A percentile compares a stretch with the other conserved stretches of the same genome.
Conservation (phyloP, 805 yeast species). For the Tetrapisispora pingtungensis region DNA sequence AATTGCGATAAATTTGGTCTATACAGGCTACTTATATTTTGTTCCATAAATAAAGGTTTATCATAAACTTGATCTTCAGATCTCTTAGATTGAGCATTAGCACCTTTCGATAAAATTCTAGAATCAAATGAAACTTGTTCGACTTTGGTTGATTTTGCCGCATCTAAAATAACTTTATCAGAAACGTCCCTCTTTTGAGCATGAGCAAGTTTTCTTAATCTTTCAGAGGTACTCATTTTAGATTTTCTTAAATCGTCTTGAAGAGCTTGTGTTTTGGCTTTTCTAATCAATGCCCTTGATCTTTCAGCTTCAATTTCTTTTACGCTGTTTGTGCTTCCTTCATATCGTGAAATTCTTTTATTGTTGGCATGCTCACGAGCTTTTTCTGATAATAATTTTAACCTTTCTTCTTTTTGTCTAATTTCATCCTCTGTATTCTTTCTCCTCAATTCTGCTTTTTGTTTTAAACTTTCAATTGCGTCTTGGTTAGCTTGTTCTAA, state of each 20-base stretch:
- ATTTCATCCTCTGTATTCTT: slow-evolving; percentile 42
- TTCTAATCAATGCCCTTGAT: slow-evolving; percentile 28
- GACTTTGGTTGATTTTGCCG: slow-evolving; percentile 32
- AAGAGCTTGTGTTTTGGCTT: slow-evolving; percentile 37
- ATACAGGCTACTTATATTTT: slow-evolving; percentile 41
- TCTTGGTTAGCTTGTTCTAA: slow-evolving; percentile 55
- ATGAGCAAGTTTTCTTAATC: slow-evolving; percentile 34
- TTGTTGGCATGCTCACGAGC: slow-evolving; percentile 33
- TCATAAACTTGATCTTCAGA: slow-evolving; percentile 47
- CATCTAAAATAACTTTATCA: slow-evolving; percentile 45
- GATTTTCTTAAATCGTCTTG: slow-evolving; percentile 38
- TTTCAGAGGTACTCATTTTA: slow-evolving; percentile 37
- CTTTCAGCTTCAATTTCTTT: slow-evolving; percentile 15
- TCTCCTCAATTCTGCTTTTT: slow-evolving; percentile 40
- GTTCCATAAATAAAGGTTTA: slow-evolving; percentile 47
- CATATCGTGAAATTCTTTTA: slow-evolving; percentile 2
- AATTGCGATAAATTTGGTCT: slow-evolving; percentile 30
- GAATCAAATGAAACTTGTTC: slow-evolving; percentile 47
- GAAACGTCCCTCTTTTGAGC: slow-evolving; percentile 43
- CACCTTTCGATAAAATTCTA: slow-evolving; percentile 41
- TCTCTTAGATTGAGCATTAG: slow-evolving; percentile 26
- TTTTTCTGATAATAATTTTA: slow-evolving; percentile 40
- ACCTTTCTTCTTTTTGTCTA: slow-evolving; percentile 40
- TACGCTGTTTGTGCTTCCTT: slow-evolving; percentile 1
- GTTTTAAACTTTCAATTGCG: slow-evolving; percentile 46